These are phyloP conservation scores for Rhytidiadelphus loreus DNA, from an alignment of 225 moss, liverwort and hornwort genomes.

Conservation along the genomic window DNA sequence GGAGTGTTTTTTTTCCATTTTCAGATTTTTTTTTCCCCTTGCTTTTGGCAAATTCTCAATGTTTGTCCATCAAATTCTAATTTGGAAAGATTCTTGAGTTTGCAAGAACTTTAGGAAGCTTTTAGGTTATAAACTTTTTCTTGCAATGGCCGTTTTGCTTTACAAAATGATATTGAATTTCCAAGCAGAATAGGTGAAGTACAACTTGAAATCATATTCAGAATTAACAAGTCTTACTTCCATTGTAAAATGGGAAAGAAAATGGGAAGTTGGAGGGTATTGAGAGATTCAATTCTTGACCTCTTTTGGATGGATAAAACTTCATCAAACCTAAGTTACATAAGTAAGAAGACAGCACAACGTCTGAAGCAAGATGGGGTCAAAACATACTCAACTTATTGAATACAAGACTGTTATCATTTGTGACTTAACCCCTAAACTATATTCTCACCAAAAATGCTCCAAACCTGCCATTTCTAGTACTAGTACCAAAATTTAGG, in stretches of 20 bases:
- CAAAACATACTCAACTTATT: too few species aligned
- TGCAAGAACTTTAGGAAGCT: background rate
- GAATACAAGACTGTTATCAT: too few species aligned
- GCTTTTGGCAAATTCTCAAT: background rate
- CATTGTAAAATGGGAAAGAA: background rate
- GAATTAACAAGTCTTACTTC: background rate
- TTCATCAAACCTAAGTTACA: background rate
- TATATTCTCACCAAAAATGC: too few species aligned
- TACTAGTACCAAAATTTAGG: too few species aligned
- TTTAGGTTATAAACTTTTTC: background rate
- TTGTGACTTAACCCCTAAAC: too few species aligned
- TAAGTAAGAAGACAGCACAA: background rate
- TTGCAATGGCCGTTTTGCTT: background rate
- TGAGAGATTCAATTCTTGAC: background rate
- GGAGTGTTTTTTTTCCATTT: background rate
- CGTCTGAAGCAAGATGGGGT: too few species aligned
- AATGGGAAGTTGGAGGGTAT: background rate
- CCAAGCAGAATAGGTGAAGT: background rate
- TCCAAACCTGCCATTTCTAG: too few species aligned
- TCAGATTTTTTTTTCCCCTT: too few species aligned
- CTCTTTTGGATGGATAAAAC: background rate
- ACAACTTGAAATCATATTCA: too few species aligned
- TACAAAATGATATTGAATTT: too few species aligned
- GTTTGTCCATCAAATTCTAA: background rate
- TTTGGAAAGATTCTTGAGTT: background rate